Evolutionary conservation across 805 yeast genomes (phyloP), one percentile per base, ranked within the genome.

Genomic region (Candida palmyrensis): DNA sequence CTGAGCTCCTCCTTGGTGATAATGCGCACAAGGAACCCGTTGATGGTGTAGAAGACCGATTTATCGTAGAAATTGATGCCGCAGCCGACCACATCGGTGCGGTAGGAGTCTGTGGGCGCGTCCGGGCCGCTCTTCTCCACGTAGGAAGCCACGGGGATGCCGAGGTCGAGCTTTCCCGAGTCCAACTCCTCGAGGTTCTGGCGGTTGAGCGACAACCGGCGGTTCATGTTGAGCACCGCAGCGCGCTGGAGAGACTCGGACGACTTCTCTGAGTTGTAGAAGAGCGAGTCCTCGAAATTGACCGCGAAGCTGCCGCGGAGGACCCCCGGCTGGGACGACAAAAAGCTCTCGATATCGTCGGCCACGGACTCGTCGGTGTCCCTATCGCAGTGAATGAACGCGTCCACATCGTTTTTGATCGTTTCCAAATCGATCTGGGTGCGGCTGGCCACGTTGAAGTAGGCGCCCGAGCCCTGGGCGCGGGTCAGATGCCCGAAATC

Each of bases 1-100:
- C 27, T 29, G 21, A 60, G 43, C 18, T 53, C 59, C 13, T 48
- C 55, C 27, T 51, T 48, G 4, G 42, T 29, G 6, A 61, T 51
- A 3, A 44, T 44, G 22, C 42, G 49, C 7, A 56, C 55, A 23
- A 58, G 42, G 3, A 83, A 68, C 2, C 96, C 97, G 56, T 89
- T 88, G 51, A 83, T 80, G 0, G 96, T 88, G 42, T 76, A 75
- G 46, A 88, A 89, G 2, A 86, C 68, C 0, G 77, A 59, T 26
- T 75, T 70, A 25, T 73, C 74, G 11, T 71, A 62, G 45, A 75
- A 82, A 59, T 88, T 82, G 16, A 87, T 69, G 4, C 96, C 96
- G 55, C 89, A 82, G 0, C 97, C 97, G 41, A 89, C 69, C 2
- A 73, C 64, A 54, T 87, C 96, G 15, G 55, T 46, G 26, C 40